Evolutionary conservation across 805 yeast species (phyloP).

Genomic region (Spathaspora arborariae): DNA sequence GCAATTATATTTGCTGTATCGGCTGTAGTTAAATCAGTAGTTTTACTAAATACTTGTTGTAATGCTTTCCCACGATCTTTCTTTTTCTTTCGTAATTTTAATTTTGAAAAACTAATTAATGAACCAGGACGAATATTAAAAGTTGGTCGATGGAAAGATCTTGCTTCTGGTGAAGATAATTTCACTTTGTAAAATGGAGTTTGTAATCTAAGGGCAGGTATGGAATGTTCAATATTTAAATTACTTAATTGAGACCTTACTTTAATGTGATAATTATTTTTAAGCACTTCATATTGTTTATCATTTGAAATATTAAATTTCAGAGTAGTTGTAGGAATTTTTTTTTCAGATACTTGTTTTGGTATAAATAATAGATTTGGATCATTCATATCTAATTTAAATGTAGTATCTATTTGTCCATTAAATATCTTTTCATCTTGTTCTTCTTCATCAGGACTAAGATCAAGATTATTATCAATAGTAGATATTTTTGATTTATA

Average conservation of each 20-base stretch:
- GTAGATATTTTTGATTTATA: constrained; percentile 5
- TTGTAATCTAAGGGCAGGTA: constrained; percentile 83
- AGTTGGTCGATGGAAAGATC: constrained; percentile 77
- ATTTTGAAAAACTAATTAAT: constrained; percentile 66
- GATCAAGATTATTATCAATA: constrained; percentile 14
- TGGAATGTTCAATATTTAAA: constrained; percentile 83
- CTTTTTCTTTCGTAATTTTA: constrained; percentile 79
- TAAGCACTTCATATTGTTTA: constrained; percentile 73
- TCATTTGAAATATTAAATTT: constrained; percentile 89
- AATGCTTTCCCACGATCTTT: constrained; percentile 83
- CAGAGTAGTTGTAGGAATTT: constrained; percentile 33
- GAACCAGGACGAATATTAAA: constrained; percentile 79
- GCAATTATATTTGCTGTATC: constrained; percentile 76
- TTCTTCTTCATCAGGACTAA: constrained; percentile 37
- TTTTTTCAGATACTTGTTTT: constrained; percentile 18
- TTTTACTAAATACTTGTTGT: constrained; percentile 64
- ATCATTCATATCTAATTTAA: constrained; percentile 82
- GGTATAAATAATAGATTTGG: constrained; percentile 69
- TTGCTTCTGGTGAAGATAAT: constrained; percentile 58
- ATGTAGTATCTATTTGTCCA: constrained; percentile 48
- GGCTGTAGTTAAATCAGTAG: constrained; percentile 76
- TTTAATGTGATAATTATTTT: constrained; percentile 84
- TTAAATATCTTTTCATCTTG: constrained; percentile 74
- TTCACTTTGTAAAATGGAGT: constrained; percentile 86
- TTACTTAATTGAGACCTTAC: constrained; percentile 91